Evolutionary conservation across 352 stramenopile genomes (phyloP).

Genomic region (Sclerospora graminicola): DNA sequence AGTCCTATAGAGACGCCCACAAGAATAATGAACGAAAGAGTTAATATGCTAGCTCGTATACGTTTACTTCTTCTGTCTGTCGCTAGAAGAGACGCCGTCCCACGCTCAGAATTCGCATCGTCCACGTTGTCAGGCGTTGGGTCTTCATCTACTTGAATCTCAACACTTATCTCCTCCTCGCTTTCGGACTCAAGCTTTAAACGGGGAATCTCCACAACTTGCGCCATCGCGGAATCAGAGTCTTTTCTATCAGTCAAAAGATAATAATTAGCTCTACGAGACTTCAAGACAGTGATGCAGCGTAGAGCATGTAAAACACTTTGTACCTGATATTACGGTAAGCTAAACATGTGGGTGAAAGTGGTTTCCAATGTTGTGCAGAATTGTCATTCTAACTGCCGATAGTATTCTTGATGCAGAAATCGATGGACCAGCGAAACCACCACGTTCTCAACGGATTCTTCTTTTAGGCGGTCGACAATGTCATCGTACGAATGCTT

Average conservation of each 20-base stretch:
- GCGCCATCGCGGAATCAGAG: slow-evolving; percentile 10
- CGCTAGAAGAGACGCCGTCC: slow-evolving; percentile 9
- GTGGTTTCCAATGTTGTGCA: slow-evolving; percentile 2
- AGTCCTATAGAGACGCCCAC: slow-evolving; percentile 20
- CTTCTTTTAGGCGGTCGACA: not conserved
- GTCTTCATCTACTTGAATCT: slow-evolving; percentile 8
- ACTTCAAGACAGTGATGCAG: slow-evolving; percentile 5
- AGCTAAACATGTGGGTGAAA: no score
- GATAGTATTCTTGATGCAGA: slow-evolving; percentile 16
- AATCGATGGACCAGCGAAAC: slow-evolving; percentile 17
- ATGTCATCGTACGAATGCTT: slow-evolving; percentile 11
- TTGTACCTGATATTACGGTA: no score
- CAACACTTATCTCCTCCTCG: slow-evolving; percentile 24
- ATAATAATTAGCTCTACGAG: not conserved
- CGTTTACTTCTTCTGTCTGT: slow-evolving; percentile 6
- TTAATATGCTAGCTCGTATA: slow-evolving; percentile 4
- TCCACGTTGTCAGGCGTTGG: slow-evolving; percentile 2
- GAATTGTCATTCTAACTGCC: not conserved
- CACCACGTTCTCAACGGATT: slow-evolving; percentile 5
- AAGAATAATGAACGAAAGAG: slow-evolving; percentile 15
- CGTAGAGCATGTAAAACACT: not conserved
- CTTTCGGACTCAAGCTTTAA: slow-evolving; percentile 14
- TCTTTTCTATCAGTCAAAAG: no score
- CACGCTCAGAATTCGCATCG: slow-evolving; percentile 6
- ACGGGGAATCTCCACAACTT: slow-evolving; percentile 10